Evolutionary conservation across 768 basidiomycete species (phyloP).

Genomic region (Amanita molliuscula): DNA sequence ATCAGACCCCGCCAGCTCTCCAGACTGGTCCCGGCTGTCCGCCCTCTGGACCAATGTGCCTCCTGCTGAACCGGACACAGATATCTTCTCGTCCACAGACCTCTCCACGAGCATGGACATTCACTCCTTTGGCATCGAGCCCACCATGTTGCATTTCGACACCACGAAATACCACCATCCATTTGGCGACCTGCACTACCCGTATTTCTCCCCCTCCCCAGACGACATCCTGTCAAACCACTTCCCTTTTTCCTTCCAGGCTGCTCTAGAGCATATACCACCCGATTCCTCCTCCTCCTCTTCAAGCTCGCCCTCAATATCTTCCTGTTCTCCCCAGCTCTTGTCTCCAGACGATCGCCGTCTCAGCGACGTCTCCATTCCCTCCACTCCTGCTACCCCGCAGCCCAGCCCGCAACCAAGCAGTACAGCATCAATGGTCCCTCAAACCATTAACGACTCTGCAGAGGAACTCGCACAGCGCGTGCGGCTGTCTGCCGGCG

Average conservation of each 20-base stretch:
- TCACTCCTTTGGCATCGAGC: conserved; percentile 52
- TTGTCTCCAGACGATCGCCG: conserved; percentile 25
- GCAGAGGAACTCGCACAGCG: conserved; percentile 35
- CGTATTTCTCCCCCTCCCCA: conserved; percentile 9
- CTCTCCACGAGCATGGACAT: conserved; percentile 55
- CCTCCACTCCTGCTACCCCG: conserved; percentile 39
- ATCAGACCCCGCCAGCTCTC: conserved; percentile 22
- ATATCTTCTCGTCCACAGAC: conserved; percentile 20
- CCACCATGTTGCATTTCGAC: conserved; percentile 48
- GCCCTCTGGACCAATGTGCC: conserved; percentile 34
- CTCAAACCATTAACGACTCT: conserved; percentile 15
- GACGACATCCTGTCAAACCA: conserved; percentile 17
- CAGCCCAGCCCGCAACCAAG: conserved; percentile 24
- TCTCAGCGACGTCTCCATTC: conserved; percentile 44
- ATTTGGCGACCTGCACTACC: conserved; percentile 3
- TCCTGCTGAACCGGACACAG: conserved; percentile 17
- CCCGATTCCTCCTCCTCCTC: conserved; percentile 13
- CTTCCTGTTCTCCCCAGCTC: conserved; percentile 15
- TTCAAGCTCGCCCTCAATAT: conserved; percentile 18
- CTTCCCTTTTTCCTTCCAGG: conserved; percentile 34
- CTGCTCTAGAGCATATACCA: conserved; percentile 9
- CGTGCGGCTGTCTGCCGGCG: conserved; percentile 45
- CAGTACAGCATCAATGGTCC: conserved; percentile 9
- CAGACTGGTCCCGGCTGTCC: conserved; percentile 48
- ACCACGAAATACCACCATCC: conserved; percentile 15